These are phyloP conservation scores for Santalum album DNA, from an alignment of 164 flowering plant genomes.

Conservation along the genomic window DNA sequence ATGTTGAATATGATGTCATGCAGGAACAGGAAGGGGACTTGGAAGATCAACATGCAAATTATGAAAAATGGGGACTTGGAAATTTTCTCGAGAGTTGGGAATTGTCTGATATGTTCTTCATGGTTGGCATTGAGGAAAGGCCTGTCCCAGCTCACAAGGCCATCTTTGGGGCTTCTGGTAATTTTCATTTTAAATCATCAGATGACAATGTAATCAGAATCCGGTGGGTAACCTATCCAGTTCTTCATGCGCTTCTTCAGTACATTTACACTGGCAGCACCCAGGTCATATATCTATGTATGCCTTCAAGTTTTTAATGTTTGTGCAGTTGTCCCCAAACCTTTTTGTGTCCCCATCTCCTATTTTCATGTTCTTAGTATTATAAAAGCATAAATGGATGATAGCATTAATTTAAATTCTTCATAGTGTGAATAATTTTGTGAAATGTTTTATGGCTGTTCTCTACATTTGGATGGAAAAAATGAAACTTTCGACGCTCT, in stretches of 20 bases:
- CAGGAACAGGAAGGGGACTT: conserved; percentile 42
- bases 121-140: conserved; percentile 68
- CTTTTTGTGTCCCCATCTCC: too few species aligned
- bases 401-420: too few species aligned
- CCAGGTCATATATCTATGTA: conserved; percentile 23
- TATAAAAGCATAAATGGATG: too few species aligned
- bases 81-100: conserved; percentile 81
- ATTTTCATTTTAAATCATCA: conserved; percentile 31
- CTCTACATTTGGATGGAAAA: too few species aligned
- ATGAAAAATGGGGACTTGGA: conserved; percentile 53
- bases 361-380: too few species aligned
- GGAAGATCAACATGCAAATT: conserved; percentile 28
- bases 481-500: too few species aligned
- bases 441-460: too few species aligned
- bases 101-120: conserved; percentile 66
- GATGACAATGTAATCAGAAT: conserved; percentile 41
- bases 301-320: background rate
- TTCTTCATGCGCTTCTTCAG: conserved; percentile 71
- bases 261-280: conserved; percentile 77
- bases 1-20: conserved; percentile 26
- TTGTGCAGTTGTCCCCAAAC: too few species aligned
- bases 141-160: conserved; percentile 80
- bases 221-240: conserved; percentile 38
- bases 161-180: conserved; percentile 57
- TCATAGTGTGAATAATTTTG: too few species aligned